Percentiles rank a stretch among this genome's conserved stretches.
phyloP scores from a whole-genome alignment of 345 rosid species.

The Citrus sinensis region DNA sequence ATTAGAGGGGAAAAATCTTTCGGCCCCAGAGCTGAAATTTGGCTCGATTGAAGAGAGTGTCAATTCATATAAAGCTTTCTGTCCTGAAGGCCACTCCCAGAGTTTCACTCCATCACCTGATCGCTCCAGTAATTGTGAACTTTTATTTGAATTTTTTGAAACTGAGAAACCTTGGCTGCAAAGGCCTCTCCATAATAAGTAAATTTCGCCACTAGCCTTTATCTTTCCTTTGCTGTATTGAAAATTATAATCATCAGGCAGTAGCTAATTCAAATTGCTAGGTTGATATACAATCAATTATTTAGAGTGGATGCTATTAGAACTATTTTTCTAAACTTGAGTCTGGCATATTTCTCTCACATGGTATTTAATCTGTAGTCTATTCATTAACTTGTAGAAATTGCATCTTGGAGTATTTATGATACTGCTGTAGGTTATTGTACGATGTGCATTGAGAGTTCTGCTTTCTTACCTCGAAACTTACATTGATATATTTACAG shows the following conservation, averaged over 20 bases:
- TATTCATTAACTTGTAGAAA: not conserved
- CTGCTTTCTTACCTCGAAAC: not conserved
- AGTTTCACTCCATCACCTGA: not conserved
- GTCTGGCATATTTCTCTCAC: not conserved
- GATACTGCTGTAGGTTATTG: not conserved
- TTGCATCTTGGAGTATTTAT: not conserved
- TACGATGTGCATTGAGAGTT: not conserved
- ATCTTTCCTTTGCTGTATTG: not conserved
- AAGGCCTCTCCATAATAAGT: slow-evolving; percentile 29
- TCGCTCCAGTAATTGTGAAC: slow-evolving; percentile 16
- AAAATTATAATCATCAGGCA: not conserved
- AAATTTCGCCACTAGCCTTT: not conserved
- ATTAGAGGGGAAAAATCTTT: not conserved
- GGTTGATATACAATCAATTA: too few relatives aligned
- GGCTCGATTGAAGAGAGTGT: slow-evolving; percentile 3
- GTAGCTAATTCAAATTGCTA: not conserved
- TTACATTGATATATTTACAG: not conserved
- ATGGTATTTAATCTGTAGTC: not conserved
- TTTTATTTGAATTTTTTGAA: slow-evolving; percentile 27
- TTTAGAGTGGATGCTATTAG: not conserved
- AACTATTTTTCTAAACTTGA: not conserved
- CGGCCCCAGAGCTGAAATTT: not conserved
- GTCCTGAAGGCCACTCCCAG: not conserved
- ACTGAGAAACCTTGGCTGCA: slow-evolving; percentile 20
- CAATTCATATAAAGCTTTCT: not conserved